These are phyloP conservation scores for Ophiostoma australiae DNA, from an alignment of 2,329 filamentous ascomycete genomes.

Conservation along the genomic window DNA sequence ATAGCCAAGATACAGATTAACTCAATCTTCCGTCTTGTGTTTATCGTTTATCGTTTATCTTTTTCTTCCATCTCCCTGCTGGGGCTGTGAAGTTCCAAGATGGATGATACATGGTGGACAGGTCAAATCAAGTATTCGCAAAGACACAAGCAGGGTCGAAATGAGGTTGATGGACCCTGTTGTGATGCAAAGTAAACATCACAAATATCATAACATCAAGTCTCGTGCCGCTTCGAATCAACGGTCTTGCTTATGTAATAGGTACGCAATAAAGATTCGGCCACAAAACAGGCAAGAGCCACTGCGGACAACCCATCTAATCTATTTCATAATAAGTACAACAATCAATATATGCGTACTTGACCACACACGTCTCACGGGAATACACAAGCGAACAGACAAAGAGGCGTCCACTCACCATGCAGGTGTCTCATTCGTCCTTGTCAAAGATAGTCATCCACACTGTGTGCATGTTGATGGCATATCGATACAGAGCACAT, in stretches of 20 bases:
- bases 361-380: neutral
- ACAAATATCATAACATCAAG: neutral
- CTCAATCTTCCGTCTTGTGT: neutral
- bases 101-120: neutral
- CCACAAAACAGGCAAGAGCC: neutral
- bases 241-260: neutral
- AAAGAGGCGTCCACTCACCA: neutral
- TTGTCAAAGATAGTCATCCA: neutral
- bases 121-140: neutral
- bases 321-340: no score
- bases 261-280: neutral
- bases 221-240: neutral
- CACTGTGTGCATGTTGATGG: neutral
- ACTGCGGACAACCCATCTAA: no score
- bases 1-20: neutral
- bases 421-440: neutral
- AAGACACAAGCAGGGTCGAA: neutral
- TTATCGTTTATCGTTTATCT: neutral
- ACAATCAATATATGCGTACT: neutral
- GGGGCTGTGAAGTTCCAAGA: neutral
- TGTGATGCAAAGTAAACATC: no score
- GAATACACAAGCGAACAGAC: neutral
- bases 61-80: slow-evolving; percentile 2
- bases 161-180: neutral
- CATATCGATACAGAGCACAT: neutral